phyloP scores from a whole-genome alignment of 2,329 filamentous ascomycete genomes.

The Trichoderma simmonsii region DNA sequence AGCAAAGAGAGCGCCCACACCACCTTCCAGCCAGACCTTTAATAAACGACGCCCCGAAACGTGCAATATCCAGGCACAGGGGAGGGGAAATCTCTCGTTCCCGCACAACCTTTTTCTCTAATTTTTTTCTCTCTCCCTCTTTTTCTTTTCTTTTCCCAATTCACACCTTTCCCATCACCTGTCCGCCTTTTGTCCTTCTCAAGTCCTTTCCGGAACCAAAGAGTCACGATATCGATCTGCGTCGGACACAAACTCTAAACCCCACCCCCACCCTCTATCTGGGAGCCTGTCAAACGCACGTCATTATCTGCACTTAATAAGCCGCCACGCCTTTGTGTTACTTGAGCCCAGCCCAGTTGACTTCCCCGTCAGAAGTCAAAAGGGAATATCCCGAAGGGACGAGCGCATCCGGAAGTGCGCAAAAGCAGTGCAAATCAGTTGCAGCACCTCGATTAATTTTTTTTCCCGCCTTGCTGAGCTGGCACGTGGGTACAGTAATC shows the following conservation, averaged over 20 bases:
- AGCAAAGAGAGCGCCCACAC: conserved; percentile 6
- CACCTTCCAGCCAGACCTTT: conserved; percentile 8
- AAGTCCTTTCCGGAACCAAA: not conserved
- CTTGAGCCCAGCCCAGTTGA: not conserved
- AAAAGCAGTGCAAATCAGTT: not conserved
- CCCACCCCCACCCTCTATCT: conserved; percentile 15
- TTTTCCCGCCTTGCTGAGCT: not conserved
- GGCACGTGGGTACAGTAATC: conserved; percentile 12
- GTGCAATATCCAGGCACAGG: conserved; percentile 8
- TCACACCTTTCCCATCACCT: not conserved
- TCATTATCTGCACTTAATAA: conserved; percentile 17
- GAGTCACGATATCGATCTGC: conserved; percentile 7
- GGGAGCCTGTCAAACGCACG: conserved; percentile 16
- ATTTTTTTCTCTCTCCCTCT: not conserved
- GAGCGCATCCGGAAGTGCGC: not conserved
- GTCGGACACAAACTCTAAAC: not conserved
- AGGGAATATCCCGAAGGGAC: not conserved
- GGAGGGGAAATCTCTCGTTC: conserved; percentile 1
- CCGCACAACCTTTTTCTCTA: not conserved
- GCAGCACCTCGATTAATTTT: not conserved
- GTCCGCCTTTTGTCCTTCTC: not conserved
- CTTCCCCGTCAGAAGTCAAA: conserved; percentile 1
- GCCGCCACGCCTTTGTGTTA: conserved; percentile 1
- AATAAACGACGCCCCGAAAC: conserved; percentile 10
- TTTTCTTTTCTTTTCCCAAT: not conserved